Evolutionary conservation across 2,329 filamentous ascomycete genomes (phyloP), one percentile per base, ranked within the genome.

Genomic region (Trichoderma koningiopsis): DNA sequence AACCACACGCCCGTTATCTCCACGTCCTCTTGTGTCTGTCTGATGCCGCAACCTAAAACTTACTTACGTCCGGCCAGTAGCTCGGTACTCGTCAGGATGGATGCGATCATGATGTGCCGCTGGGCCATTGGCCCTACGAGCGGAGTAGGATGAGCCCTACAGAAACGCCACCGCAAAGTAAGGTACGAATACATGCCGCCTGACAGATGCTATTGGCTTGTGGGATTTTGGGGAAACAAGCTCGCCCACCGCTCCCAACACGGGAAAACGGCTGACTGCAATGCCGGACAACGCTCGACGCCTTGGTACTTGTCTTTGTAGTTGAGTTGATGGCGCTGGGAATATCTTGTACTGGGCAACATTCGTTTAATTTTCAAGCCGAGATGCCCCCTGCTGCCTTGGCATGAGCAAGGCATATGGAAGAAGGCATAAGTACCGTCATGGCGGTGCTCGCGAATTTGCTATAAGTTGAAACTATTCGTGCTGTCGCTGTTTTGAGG

Each of bases 91-190:
- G 14, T 13, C 4, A 27, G 29, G 40, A 62, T 49, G 59, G 59
- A 62, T 35, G 37, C 63, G 27, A 66, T 47, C 62, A 49, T 66
- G 63, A 66, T 66, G 63, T 66, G 63, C 63, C 63, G 63, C 35
- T 66, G 63, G 43, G 43, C 63, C 63, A 66, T 66, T 66, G 53
- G 63, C 63, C 63, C 63, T 66, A 66, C 63, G 63, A 24, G 63
- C 63, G 63, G 63, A 66, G 63, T 22, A 59, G 40, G 29, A 66
- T 57, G 62, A 66, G 63, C 63, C 63, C 63, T 66, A 66, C 63
- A 56, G 52, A 40, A 40, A 66, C 63, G 63, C 63, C 63, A 66
- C 63, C 55, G 55, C 35, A 33, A 35, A 43, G 52, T 47, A 65
- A 56, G 61, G 61, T 64, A 56, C 61, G 49, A 37, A 43, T 47